Base-by-base conservation (phyloP, 2,329 filamentous ascomycete species). In the Apiospora phragmitis region DNA sequence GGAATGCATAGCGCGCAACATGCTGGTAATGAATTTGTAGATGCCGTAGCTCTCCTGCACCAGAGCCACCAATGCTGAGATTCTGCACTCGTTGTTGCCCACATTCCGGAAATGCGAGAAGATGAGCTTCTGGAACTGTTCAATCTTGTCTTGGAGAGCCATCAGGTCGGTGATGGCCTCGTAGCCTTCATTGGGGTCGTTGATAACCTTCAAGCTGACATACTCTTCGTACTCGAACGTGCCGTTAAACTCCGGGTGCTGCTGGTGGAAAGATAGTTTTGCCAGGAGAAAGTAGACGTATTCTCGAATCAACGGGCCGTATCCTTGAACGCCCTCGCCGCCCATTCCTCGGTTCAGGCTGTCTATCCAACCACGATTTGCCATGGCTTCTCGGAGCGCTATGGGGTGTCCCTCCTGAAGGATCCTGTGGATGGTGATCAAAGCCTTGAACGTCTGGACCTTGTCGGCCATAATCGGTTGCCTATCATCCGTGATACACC, bases 201-300 rank as follows among this genome's bases (percentile, higher is more conserved):
- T 98, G 85, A 97, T 98, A 38, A 94, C 94, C 85, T 97, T 98
- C 80, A 99, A 86, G 79, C 94, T 97, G 81, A 98, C 95, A 81
- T 99, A 99, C 81, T 99, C 96, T 84, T 98, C 95, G 80, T 99
- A 99, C 81, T 99, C 96, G 79, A 99, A 99, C 1, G 95, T 94
- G 72, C 95, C 96, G 82, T 99, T 99, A 86, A 99, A 99, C 81
- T 98, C 95, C 24, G 94, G 94, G 80, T 99, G 96, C 75, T 97
- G 93, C 73, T 96, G 91, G 83, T 99, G 96, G 83, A 99, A 99
- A n/a, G 90, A 91, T 71, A 99, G 88, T 85, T 99, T 99, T 67
- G 95, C 93, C 72, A 98, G 90, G 51, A 99, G 88, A 83, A 95
- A 99, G 83, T 93, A 95, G 76, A 98, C 95, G 81, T 99, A 99